Percentiles rank a stretch among this genome's conserved stretches.
Conservation (phyloP, 257 asterid species). For the Penstemon newberryi region DNA sequence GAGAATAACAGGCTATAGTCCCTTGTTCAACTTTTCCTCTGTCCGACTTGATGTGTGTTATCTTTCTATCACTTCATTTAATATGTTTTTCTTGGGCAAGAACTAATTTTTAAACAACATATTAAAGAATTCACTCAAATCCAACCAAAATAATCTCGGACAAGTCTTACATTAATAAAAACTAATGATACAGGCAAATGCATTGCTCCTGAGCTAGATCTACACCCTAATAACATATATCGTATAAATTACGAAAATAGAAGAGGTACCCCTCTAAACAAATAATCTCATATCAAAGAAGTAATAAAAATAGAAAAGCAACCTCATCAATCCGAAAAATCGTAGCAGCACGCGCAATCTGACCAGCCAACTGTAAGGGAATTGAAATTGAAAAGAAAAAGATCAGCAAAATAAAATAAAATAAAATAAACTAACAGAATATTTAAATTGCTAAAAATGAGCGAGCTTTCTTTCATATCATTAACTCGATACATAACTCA, state of each 20-base stretch:
- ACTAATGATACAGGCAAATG: background rate
- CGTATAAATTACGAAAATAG: background rate
- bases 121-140: slow-evolving; percentile 3
- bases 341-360: slow-evolving; percentile 93
- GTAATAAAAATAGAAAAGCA: slow-evolving; percentile 4
- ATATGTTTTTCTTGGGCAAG: background rate
- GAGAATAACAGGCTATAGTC: background rate
- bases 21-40: background rate
- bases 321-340: slow-evolving; percentile 93
- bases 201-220: background rate
- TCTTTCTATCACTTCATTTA: background rate
- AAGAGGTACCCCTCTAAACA: background rate
- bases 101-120: background rate
- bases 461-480: background rate
- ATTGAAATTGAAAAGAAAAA: slow-evolving; percentile 8
- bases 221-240: background rate
- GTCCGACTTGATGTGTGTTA: background rate
- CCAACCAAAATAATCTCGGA: background rate
- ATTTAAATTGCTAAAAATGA: background rate
- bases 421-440: background rate
- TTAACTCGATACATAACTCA: background rate
- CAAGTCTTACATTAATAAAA: background rate
- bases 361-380: slow-evolving; percentile 80
- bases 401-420: background rate
- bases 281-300: background rate